Conservation (phyloP, 805 yeast species). For the Schwanniomyces polymorphus region DNA sequence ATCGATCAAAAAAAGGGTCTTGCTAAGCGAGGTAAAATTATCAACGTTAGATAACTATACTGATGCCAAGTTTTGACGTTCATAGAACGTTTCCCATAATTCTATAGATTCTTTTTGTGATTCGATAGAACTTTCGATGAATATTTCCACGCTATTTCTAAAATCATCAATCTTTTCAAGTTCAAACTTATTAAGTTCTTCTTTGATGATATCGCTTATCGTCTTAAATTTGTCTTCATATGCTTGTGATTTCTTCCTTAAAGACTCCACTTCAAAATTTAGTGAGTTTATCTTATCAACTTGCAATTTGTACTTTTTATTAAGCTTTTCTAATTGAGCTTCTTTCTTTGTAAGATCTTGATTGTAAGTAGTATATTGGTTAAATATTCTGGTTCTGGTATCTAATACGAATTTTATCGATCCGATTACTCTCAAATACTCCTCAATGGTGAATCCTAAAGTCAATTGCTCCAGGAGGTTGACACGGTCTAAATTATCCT, state of each 20-base stretch:
- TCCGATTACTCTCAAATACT: slow-evolving; percentile 74
- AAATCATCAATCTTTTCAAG: slow-evolving; percentile 77
- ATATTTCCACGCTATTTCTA: slow-evolving; percentile 85
- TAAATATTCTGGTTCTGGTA: slow-evolving; percentile 63
- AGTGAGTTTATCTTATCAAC: slow-evolving; percentile 61
- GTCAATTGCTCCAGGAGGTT: slow-evolving; percentile 85
- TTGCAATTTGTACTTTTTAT: slow-evolving; percentile 46
- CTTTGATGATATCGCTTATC: slow-evolving; percentile 63
- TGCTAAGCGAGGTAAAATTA: not conserved
- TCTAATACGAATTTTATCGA: slow-evolving; percentile 73
- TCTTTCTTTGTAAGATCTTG: slow-evolving; percentile 49
- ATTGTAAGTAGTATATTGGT: slow-evolving; percentile 40
- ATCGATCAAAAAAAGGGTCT: not conserved
- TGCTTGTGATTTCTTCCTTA: slow-evolving; percentile 52
- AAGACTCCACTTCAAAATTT: slow-evolving; percentile 57
- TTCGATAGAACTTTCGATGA: slow-evolving; percentile 86
- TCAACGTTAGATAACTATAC: slow-evolving; percentile 6
- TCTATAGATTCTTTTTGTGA: slow-evolving; percentile 90
- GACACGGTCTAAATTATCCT: slow-evolving; percentile 73
- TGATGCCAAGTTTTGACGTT: slow-evolving; percentile 31
- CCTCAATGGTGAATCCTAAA: slow-evolving; percentile 83
- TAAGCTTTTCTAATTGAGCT: slow-evolving; percentile 43
- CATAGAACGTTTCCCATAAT: slow-evolving; percentile 87
- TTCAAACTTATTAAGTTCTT: slow-evolving; percentile 70
- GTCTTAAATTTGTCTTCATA: slow-evolving; percentile 63